Base-by-base conservation (phyloP, 2,329 filamentous ascomycete genomes). In the Penicillium sclerotiorum region DNA sequence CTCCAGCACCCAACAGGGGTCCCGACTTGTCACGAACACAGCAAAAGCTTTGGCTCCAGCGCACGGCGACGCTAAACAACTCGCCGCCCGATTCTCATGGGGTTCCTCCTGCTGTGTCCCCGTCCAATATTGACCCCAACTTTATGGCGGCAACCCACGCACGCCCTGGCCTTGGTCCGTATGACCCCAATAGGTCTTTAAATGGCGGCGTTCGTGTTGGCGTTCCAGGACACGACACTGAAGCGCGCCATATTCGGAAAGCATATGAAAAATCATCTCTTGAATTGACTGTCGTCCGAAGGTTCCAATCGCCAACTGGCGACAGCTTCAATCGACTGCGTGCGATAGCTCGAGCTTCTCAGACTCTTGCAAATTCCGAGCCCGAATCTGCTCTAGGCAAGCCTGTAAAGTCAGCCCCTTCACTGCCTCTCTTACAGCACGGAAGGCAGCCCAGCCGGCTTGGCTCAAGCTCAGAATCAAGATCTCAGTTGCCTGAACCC, bases 31-130 rank as follows among this genome's bases (percentile, higher is more conserved):
- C 75, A n/a, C 68, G 75, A 42, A 77, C 75, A 4, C 74, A 77
- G 53, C 75, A 77, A 55, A 76, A 75, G 52, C 67, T 77, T 11
- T 77, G 75, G 71, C 65, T 77, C 35, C 73, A 77, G 50, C 69
- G 74, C 38, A 75, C 73, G 9, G 73, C 73, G 20, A 65, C 72
- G 9, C 59, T 75, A 13, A 74, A 74, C 25, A 74, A 73, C 40
- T 76, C 74, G 5, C 71, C 73, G 15, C 72, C 72, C 4, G 72
- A 74, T 50, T 52, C 58, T 12, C 68, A 72, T 61, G 70, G 69
- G 20, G 55, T 65, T 8, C 52, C 68, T 5, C 42, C 67, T 3
- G 55, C 62, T 17, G 59, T 61, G 1, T 61, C 73, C 17, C 66
- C 70, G 7, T 66, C 73, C 3, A 56, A 61, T 2, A 64, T 71